These are phyloP conservation scores for Trichoderma orchidacearum DNA, from an alignment of 495 filamentous ascomycete genomes.

Conservation along the genomic window DNA sequence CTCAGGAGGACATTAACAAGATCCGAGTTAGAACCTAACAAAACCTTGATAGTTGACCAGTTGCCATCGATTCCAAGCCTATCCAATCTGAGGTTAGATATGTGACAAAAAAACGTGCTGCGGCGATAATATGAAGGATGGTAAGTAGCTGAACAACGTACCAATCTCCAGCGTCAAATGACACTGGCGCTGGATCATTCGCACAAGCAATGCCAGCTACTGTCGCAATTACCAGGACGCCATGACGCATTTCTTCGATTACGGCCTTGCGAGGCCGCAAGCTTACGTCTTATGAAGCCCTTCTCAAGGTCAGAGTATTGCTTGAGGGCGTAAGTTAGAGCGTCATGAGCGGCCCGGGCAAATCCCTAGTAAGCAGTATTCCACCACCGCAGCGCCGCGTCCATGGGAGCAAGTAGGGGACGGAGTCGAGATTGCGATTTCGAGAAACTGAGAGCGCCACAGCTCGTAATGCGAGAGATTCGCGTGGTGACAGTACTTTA, in stretches of 20 bases:
- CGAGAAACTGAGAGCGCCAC: neutral
- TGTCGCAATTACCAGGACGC: neutral
- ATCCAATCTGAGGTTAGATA: neutral
- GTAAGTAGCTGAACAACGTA: neutral
- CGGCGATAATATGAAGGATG: neutral
- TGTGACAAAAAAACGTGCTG: neutral
- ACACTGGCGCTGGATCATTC: neutral
- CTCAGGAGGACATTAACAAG: conserved; percentile 37
- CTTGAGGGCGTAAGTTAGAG: neutral
- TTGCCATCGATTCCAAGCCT: conserved; percentile 29
- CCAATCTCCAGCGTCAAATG: conserved; percentile 1
- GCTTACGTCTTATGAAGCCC: neutral
- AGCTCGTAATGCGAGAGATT: neutral
- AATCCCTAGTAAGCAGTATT: neutral
- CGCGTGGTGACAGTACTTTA: neutral
- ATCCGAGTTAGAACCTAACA: conserved; percentile 38
- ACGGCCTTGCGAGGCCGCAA: neutral
- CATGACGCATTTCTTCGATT: neutral
- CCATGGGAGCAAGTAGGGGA: neutral
- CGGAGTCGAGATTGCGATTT: neutral
- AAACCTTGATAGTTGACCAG: conserved; percentile 35
- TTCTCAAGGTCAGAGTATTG: neutral
- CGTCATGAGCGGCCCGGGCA: neutral
- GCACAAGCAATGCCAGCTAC: neutral
- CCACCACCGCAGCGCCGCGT: neutral